These are phyloP conservation scores for Calonectria honghensis DNA, from an alignment of 2,329 filamentous ascomycete genomes.

Conservation along the genomic window DNA sequence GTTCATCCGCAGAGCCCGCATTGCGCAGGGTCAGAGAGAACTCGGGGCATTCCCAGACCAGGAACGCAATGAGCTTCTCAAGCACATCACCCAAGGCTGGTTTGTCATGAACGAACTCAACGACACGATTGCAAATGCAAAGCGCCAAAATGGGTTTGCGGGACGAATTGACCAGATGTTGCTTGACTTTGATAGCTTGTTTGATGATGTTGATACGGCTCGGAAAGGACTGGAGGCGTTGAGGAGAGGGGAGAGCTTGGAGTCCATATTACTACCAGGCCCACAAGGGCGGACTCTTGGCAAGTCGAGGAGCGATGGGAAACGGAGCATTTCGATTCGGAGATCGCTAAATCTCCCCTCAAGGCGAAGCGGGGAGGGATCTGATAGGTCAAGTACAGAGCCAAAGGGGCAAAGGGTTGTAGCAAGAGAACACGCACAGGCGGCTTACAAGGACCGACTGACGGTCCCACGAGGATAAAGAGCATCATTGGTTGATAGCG, in stretches of 20 bases:
- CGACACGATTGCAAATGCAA: conserved; percentile 53
- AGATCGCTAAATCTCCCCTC: conserved; percentile 45
- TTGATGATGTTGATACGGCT: conserved; percentile 70
- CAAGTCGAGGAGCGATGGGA: conserved; percentile 32
- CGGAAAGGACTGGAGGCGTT: conserved; percentile 67
- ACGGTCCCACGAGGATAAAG: conserved; percentile 39
- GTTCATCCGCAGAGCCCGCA: conserved; percentile 74
- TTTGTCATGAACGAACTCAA: conserved; percentile 58
- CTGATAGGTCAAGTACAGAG: conserved; percentile 25
- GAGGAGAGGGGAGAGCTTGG: conserved; percentile 63
- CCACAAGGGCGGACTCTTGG: conserved; percentile 40
- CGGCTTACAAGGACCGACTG: conserved; percentile 34
- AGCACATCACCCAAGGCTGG: conserved; percentile 58
- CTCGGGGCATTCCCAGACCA: conserved; percentile 59
- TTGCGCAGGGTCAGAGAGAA: conserved; percentile 74
- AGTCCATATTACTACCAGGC: conserved; percentile 50
- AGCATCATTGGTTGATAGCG: conserved; percentile 33
- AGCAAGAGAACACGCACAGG: neutral
- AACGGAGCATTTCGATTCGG: conserved; percentile 47
- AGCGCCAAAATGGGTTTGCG: conserved; percentile 63
- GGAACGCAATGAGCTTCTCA: conserved; percentile 52
- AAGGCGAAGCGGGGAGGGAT: conserved; percentile 42
- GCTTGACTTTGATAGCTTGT: conserved; percentile 59
- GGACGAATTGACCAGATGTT: conserved; percentile 58
- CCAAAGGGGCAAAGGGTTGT: conserved; percentile 11